phyloP scores from a whole-genome alignment of 2,329 filamentous ascomycete genomes.

The Cytospora schulzeri region DNA sequence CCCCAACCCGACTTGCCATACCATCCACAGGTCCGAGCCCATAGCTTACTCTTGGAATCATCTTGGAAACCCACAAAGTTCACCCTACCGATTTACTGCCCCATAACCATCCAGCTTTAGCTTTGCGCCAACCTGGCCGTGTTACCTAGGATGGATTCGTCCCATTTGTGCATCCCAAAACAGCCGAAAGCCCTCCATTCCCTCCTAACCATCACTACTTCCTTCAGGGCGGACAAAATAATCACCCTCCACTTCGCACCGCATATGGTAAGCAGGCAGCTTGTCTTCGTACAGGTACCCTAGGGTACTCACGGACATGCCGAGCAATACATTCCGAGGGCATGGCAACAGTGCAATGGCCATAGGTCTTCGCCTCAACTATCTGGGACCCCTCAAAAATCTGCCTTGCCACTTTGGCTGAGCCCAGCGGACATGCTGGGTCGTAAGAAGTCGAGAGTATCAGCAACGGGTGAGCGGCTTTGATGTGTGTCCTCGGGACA shows the following conservation, averaged over 20 bases:
- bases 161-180: not conserved
- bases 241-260: slow-evolving; percentile 41
- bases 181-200: no score
- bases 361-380: slow-evolving; percentile 45
- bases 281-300: slow-evolving; percentile 41
- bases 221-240: slow-evolving; percentile 38
- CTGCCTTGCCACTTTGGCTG: slow-evolving; percentile 39
- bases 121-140: not conserved
- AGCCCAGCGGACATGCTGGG: slow-evolving; percentile 53
- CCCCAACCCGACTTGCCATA: no score
- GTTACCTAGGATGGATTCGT: not conserved
- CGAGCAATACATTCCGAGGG: slow-evolving; percentile 41
- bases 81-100: not conserved
- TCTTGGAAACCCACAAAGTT: no score
- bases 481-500: slow-evolving; percentile 33
- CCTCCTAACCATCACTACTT: slow-evolving; percentile 24
- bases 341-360: slow-evolving; percentile 43
- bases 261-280: slow-evolving; percentile 38
- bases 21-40: no score
- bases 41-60: no score
- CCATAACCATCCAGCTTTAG: not conserved
- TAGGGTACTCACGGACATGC: slow-evolving; percentile 40
- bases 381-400: slow-evolving; percentile 43
- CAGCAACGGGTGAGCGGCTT: slow-evolving; percentile 53
- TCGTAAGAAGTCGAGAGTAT: slow-evolving; percentile 58